A percentile compares a stretch with the other conserved stretches of the same genome.
Evolutionary conservation across 1,284 basidiomycete species (phyloP).

Genomic region (Peniophora sp.): DNA sequence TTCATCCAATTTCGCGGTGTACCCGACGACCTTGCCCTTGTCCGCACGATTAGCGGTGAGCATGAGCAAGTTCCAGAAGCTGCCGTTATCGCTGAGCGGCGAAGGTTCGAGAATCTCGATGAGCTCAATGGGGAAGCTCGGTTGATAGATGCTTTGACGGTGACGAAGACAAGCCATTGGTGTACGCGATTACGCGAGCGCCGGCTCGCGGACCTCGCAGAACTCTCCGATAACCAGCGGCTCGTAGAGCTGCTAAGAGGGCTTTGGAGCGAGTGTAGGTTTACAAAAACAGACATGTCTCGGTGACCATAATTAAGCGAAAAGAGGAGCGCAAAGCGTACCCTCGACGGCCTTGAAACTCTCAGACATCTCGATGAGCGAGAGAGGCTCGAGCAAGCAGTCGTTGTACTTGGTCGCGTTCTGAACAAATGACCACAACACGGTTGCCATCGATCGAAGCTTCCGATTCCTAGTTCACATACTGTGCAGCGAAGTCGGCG

Average conservation of each 20-base stretch:
- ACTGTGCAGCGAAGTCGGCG: constrained; percentile 93
- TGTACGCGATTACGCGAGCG: constrained; percentile 99
- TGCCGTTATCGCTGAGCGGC: constrained; percentile 96
- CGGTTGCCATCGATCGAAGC: constrained; percentile 93
- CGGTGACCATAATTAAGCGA: constrained; percentile 26
- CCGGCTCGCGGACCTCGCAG: constrained; percentile 98
- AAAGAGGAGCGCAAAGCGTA: constrained; percentile 20
- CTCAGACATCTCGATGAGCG: constrained; percentile 99
- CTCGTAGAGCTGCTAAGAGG: constrained; percentile 71
- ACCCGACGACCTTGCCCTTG: constrained; percentile 97
- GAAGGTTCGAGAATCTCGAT: constrained; percentile 96
- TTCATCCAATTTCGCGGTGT: constrained; percentile 96
- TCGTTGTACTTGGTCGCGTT: constrained; percentile 99
- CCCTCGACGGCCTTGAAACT: constrained; percentile 97
- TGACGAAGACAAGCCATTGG: constrained; percentile 98
- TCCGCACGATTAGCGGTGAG: constrained; percentile 96
- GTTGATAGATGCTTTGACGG: constrained; percentile 97
- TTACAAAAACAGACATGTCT: no score
- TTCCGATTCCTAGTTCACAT: constrained; percentile 91
- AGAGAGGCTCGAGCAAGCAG: constrained; percentile 92
- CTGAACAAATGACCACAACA: constrained; percentile 93
- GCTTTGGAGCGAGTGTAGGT: background rate
- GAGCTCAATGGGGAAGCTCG: constrained; percentile 94
- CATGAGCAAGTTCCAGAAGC: constrained; percentile 90
- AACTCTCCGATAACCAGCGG: constrained; percentile 97